A percentile compares a stretch with the other conserved stretches of the same genome.
Conservation (phyloP, 768 basidiomycete species). For the Mycena belliarum region DNA sequence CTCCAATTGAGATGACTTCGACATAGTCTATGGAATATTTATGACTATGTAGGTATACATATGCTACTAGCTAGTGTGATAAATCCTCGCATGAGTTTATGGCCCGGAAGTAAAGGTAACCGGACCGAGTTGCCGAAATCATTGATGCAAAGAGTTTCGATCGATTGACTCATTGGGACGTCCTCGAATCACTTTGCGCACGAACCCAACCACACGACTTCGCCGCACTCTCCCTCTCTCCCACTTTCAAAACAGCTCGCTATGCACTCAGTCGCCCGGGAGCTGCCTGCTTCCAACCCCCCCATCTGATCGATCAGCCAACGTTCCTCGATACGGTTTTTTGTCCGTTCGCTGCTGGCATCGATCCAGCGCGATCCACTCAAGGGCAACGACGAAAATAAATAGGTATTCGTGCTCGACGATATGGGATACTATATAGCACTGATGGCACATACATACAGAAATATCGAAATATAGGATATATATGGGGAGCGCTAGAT, state of each 20-base stretch:
- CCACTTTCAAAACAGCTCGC: neutral
- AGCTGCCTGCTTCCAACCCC: neutral
- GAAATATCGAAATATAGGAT: conserved; percentile 13
- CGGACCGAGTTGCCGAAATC: neutral
- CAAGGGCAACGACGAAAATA: neutral
- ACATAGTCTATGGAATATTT: neutral
- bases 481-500: conserved; percentile 5
- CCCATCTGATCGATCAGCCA: neutral
- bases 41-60: neutral
- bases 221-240: neutral
- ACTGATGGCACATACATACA: conserved; percentile 14
- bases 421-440: conserved; percentile 10
- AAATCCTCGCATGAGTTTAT: neutral
- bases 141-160: neutral
- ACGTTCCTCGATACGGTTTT: neutral
- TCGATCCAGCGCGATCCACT: neutral
- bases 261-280: neutral
- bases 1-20: conserved; percentile 7
- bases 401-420: conserved; percentile 11
- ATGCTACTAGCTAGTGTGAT: neutral
- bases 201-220: conserved; percentile 2
- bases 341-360: neutral
- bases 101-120: neutral
- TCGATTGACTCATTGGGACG: conserved; percentile 11
- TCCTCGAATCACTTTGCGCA: conserved; percentile 2